A percentile compares a stretch with the other conserved stretches of the same genome.
Evolutionary conservation across 2,329 filamentous ascomycete species (phyloP).

Genomic region (Cytospora piceae): DNA sequence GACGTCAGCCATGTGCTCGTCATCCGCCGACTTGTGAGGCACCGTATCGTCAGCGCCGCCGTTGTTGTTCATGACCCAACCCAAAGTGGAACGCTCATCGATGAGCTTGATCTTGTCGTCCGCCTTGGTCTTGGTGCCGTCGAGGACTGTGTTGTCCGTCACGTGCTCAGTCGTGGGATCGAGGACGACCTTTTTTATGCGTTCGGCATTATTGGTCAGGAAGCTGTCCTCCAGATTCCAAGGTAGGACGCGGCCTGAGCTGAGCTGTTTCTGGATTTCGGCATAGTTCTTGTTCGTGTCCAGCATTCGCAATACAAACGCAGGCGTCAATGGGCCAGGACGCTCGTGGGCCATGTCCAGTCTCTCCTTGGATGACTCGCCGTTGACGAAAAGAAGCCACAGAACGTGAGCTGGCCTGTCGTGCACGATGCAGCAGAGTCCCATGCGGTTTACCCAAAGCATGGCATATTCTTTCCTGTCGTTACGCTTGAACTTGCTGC

Average conservation of each 20-base stretch:
- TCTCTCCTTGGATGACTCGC: not conserved
- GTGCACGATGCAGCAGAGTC: conserved; percentile 1
- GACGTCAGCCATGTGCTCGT: not conserved
- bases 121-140: not conserved
- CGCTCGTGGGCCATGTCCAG: not conserved
- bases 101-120: not conserved
- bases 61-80: not conserved
- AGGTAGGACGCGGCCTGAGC: not conserved
- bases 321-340: not conserved
- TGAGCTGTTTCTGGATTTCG: not conserved
- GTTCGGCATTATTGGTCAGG: not conserved
- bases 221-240: not conserved
- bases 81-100: not conserved
- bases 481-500: not conserved
- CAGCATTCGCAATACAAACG: not conserved
- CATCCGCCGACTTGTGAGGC: too few species aligned
- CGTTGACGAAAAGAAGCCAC: not conserved
- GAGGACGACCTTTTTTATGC: not conserved
- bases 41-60: too few species aligned
- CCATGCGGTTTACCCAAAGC: not conserved
- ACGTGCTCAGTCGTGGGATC: not conserved
- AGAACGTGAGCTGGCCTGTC: not conserved
- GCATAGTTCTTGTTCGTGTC: not conserved
- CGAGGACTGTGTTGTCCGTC: not conserved
- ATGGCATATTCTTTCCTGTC: not conserved